Evolutionary conservation across 495 filamentous ascomycete genomes (phyloP), one percentile per base, ranked within the genome.

Genomic region (Neurospora intermedia): DNA sequence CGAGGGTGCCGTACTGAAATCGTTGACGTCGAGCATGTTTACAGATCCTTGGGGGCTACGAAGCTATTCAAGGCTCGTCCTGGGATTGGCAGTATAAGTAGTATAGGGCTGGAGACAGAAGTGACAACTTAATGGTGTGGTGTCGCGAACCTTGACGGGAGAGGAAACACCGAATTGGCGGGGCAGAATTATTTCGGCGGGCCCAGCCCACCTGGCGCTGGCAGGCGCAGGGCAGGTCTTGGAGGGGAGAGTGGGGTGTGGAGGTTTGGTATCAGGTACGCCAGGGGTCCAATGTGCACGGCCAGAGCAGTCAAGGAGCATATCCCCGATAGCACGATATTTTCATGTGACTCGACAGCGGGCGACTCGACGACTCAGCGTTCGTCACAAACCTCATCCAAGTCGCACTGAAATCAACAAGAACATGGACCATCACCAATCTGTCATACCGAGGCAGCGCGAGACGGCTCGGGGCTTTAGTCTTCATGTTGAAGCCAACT

Each of bases 11-110:
- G 46, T 79, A 80, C 79, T 82, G 74, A 82, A 82, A 73, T 82
- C 81, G 78, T 79, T 82, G 31, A 82, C 76, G 77, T 82, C 81
- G 38, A 82, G 78, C 81, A 82, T 82, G 35, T 43, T 76, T 74
- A 40, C 45, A 13, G 43, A 18, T 66, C 23, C 23, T 66, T 66
- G 54, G 54, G 54, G 20, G 69, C 69, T 70, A 39, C 23, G 42
- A 31, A 35, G 54, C 23, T 62, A 35, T 40, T 46, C 66, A 48
- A 43, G 27, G 45, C 70, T 39, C 35, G 39, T 76, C 35, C 72
- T n/a, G 69, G 11, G 23, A 31, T 71, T 71, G 70, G 38, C 16
- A n/a, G 38, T 41, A 41, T 35, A n/a, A n/a, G n/a, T n/a, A 41
- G 27, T 31, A 41, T 71, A 41, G 15, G 23, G 40, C 70, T 71